These are phyloP conservation scores for Fusarium equiseti DNA, from an alignment of 2,329 filamentous ascomycete genomes.

Conservation along the genomic window DNA sequence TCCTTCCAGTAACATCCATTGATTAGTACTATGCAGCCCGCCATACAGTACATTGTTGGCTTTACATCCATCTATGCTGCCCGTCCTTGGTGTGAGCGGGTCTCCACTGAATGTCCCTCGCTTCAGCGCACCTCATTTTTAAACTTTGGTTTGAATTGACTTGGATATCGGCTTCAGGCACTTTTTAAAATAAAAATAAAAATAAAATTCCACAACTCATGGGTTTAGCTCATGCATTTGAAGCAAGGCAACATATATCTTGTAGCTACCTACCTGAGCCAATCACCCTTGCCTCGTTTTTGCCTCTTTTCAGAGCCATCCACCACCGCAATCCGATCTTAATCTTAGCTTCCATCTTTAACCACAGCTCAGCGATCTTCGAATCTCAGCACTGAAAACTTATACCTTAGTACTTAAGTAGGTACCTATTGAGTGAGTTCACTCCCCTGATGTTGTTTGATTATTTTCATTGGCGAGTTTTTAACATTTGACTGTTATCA, in stretches of 20 bases:
- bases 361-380: neutral
- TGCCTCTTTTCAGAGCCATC: neutral
- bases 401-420: neutral
- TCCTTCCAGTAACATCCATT: conserved; percentile 30
- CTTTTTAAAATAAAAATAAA: neutral
- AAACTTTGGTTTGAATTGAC: conserved; percentile 16
- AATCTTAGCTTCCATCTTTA: neutral
- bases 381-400: too few relatives aligned
- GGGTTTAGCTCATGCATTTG: neutral
- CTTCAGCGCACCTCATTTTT: neutral
- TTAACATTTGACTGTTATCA: neutral
- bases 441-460: neutral
- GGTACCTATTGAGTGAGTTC: neutral
- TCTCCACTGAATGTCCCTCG: conserved; percentile 7
- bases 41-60: neutral
- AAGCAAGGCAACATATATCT: neutral
- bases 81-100: conserved; percentile 19
- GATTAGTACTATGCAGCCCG: neutral
- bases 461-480: neutral
- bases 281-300: neutral
- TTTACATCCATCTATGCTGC: neutral
- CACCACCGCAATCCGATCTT: neutral
- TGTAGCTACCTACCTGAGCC: too few relatives aligned
- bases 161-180: neutral
- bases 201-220: neutral